Base-by-base conservation (phyloP, 2,329 filamentous ascomycete species). In the Rugonectria rugulosa region DNA sequence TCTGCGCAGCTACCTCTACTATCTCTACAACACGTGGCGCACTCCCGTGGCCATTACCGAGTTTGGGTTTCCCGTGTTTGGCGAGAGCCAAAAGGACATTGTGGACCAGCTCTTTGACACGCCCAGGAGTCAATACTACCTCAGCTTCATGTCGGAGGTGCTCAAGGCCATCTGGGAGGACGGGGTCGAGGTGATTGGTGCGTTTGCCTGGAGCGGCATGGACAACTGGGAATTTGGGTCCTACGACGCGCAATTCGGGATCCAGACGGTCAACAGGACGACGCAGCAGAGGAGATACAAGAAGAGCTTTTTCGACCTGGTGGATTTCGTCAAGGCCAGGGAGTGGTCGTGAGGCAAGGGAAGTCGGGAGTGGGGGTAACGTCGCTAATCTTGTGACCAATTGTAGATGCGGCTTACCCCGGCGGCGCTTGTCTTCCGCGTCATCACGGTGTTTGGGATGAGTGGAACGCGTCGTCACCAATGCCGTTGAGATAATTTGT, bases 1-100 rank as follows among this genome's bases (percentile, higher is more conserved):
- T 60, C 76, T 88, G n/a, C 77, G 82, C 47, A 76, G 74, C 48
- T 81, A 82, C 58, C 73, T 85, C 5, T 79, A 75, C 60, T 87
- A 86, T 63, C 70, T 88, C 2, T 84, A 79, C 75, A 86, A 86
- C 68, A 86, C 81, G 0, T 88, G 80, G 74, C 77, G 71, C 26
- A 66, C 70, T 0, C 80, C 81, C 0, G 72, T 82, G 7, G 72
- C 74, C 19, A 70, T 86, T 5, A 77, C 78, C 6, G 84, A 87
- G 64, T 86, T 86, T 58, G 84, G 84, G 0, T 86, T 84, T 64
- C 80, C 82, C 4, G 77, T 83, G 0, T 82, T 77, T 43, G 76
- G 64, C 8, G 82, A 84, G 62, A 71, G 71, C 4, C 63, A 72
- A 0, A 76, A 78, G 38, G 73, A 56, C 1, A 67, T 82, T 2